Evolutionary conservation across 2,329 filamentous ascomycete species (phyloP).

Genomic region (Clathrospora elynae): DNA sequence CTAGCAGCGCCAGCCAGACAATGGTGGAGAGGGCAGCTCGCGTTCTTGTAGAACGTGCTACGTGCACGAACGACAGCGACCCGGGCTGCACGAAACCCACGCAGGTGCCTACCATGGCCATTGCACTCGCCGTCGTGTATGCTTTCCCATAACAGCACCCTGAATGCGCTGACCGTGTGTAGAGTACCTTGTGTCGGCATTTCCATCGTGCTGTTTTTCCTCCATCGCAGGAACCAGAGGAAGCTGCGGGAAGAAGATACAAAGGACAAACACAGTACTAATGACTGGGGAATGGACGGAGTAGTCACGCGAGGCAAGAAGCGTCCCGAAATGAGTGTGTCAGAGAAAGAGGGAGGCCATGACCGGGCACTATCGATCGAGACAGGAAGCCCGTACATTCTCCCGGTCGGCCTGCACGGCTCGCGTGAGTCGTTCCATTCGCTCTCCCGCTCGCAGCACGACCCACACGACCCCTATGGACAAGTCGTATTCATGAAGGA

Average conservation of each 20-base stretch:
- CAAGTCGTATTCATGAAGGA: constrained; percentile 63
- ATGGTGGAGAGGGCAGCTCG: constrained; percentile 32
- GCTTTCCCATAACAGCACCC: constrained; percentile 5
- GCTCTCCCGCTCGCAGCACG: constrained; percentile 74
- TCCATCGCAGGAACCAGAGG: constrained; percentile 78
- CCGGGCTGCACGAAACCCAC: constrained; percentile 46
- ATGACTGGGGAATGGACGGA: constrained; percentile 85
- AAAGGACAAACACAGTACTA: constrained; percentile 83
- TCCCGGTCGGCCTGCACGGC: constrained; percentile 78
- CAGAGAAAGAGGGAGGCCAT: constrained; percentile 52
- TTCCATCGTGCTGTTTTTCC: constrained; percentile 69
- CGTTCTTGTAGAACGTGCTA: constrained; percentile 36
- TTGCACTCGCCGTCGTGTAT: constrained; percentile 44
- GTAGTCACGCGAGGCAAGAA: constrained; percentile 47
- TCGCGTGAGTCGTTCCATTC: constrained; percentile 88
- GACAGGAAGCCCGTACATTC: constrained; percentile 83
- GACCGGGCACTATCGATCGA: constrained; percentile 63
- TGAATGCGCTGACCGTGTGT: constrained; percentile 30
- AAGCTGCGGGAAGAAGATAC: constrained; percentile 77
- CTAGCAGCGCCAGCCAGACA: constrained; percentile 27
- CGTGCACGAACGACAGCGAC: constrained; percentile 43
- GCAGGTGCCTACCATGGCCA: constrained; percentile 38
- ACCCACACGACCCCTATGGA: constrained; percentile 84
- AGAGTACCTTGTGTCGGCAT: constrained; percentile 78
- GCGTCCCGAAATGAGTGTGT: constrained; percentile 63